Conservation (phyloP, 2,329 filamentous ascomycete genomes). For the Diaporthe helianthi region DNA sequence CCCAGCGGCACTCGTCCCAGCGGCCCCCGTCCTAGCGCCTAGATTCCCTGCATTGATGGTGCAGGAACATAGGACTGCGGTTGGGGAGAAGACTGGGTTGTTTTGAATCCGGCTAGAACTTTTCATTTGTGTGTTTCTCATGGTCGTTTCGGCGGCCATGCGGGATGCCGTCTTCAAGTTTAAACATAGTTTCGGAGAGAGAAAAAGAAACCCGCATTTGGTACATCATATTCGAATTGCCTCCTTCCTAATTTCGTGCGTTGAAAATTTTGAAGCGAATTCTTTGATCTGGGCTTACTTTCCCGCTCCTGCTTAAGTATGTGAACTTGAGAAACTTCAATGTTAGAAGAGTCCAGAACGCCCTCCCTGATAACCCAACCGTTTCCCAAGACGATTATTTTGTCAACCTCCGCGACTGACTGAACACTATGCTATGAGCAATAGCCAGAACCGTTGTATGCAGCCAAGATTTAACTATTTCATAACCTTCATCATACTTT, state of each 20-base stretch:
- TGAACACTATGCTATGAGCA: slow-evolving; percentile 26
- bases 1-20: too few species aligned
- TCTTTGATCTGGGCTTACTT: background rate
- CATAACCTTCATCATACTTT: slow-evolving; percentile 33
- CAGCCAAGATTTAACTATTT: slow-evolving; percentile 33
- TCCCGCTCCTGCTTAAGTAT: background rate
- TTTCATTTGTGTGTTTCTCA: slow-evolving; percentile 7
- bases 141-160: background rate
- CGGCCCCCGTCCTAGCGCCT: too few species aligned
- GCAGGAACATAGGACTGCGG: too few species aligned
- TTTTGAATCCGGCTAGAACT: background rate
- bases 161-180: background rate
- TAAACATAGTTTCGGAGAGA: background rate
- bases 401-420: slow-evolving; percentile 27
- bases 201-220: background rate
- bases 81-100: background rate
- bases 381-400: slow-evolving; percentile 17
- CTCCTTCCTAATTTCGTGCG: background rate
- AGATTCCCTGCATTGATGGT: background rate
- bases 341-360: background rate
- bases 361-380: slow-evolving; percentile 19
- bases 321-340: too few species aligned
- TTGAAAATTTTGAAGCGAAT: too few species aligned
- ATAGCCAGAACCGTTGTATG: slow-evolving; percentile 28
- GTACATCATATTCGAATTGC: too few species aligned